A percentile compares a stretch with the other conserved stretches of the same genome.
Conservation (phyloP, 2,329 filamentous ascomycete genomes). For the Colletotrichum cereale region DNA sequence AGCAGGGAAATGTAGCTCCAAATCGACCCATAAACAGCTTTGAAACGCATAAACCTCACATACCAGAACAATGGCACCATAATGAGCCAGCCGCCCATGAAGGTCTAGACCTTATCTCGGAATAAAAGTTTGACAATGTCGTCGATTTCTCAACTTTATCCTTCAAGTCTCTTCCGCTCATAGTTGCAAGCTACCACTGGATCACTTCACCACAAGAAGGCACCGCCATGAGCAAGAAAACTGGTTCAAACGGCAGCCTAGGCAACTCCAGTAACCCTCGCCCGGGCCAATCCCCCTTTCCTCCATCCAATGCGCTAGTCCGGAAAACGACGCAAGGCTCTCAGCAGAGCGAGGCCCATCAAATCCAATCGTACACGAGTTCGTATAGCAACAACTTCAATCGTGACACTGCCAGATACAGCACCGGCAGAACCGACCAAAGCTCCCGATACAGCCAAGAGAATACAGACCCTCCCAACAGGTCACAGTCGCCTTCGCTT, state of each 20-base stretch:
- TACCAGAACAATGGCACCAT: conserved; percentile 17
- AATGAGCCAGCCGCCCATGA: neutral
- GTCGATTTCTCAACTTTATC: too few relatives aligned
- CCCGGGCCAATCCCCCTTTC: conserved; percentile 37
- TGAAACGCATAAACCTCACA: conserved; percentile 22
- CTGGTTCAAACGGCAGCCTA: conserved; percentile 5
- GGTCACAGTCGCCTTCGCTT: neutral
- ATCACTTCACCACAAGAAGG: neutral
- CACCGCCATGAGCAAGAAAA: conserved; percentile 19
- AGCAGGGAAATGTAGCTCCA: neutral
- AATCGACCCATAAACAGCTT: neutral
- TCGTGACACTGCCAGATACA: conserved; percentile 28
- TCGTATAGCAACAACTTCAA: conserved; percentile 40
- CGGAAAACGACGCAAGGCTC: conserved; percentile 2
- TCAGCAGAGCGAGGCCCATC: conserved; percentile 8
- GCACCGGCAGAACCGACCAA: conserved; percentile 23
- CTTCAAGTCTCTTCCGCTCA: too few relatives aligned
- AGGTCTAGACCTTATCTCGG: too few relatives aligned
- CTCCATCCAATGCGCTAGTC: conserved; percentile 15
- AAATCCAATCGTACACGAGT: conserved; percentile 22
- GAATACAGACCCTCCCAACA: neutral
- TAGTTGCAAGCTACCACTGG: neutral
- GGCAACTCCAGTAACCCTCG: conserved; percentile 37
- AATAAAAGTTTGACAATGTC: neutral
- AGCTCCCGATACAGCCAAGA: conserved; percentile 25